A percentile compares a stretch with the other conserved stretches of the same genome.
Evolutionary conservation across 2,329 filamentous ascomycete species (phyloP).

Genomic region (Sporothrix variecibatus): DNA sequence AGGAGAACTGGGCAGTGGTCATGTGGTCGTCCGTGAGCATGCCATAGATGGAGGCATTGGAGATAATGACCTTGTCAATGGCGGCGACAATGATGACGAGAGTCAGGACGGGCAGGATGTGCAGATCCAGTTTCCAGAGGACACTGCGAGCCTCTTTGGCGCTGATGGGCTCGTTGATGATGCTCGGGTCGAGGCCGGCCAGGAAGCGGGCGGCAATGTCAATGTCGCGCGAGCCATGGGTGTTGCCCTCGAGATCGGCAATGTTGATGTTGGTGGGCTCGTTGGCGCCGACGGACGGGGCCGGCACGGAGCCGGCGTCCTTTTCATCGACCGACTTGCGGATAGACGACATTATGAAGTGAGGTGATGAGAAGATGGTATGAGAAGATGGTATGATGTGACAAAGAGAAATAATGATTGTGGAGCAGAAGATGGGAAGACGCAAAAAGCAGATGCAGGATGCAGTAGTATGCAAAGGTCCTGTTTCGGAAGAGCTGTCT

Average conservation of each 20-base stretch:
- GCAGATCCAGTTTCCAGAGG: conserved; percentile 24
- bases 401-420: not conserved
- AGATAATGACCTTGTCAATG: conserved; percentile 25
- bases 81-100: conserved; percentile 17
- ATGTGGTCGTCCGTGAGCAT: conserved; percentile 26
- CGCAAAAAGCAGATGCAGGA: not conserved
- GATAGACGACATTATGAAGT: not conserved
- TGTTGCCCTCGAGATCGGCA: not conserved
- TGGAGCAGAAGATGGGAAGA: not conserved
- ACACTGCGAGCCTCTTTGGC: conserved; percentile 19
- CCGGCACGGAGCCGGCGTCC: not conserved
- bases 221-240: not conserved
- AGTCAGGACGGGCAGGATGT: conserved; percentile 19
- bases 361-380: not conserved
- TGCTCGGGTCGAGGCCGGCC: conserved; percentile 1
- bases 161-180: conserved; percentile 15
- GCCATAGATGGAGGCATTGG: conserved; percentile 26
- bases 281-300: not conserved
- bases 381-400: not conserved
- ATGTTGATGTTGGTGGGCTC: not conserved
- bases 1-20: conserved; percentile 34
- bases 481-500: not conserved
- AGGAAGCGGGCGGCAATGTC: conserved; percentile 23
- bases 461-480: not conserved
- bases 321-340: conserved; percentile 21